Evolutionary conservation across 2,329 filamentous ascomycete species (phyloP).

Genomic region (Juglanconis sp.): DNA sequence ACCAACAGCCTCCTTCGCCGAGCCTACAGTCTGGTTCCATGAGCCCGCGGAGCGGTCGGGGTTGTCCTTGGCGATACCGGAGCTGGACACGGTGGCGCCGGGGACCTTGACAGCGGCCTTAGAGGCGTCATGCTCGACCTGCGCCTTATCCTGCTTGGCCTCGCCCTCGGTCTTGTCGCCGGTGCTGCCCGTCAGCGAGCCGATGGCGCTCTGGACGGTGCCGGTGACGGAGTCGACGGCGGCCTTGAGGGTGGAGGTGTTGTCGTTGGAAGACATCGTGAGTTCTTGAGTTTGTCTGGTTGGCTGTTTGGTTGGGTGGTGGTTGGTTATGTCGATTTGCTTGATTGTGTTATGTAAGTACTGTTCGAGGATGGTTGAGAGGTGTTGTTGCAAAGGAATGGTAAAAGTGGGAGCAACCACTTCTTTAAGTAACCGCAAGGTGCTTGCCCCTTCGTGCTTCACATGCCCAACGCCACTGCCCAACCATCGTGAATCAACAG

Average conservation of each 20-base stretch:
- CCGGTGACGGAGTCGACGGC: slow-evolving; percentile 72
- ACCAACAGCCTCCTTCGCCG: slow-evolving; percentile 78
- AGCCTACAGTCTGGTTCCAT: slow-evolving; percentile 88
- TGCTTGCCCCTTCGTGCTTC: neutral
- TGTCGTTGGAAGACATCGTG: slow-evolving; percentile 40
- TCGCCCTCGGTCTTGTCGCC: slow-evolving; percentile 65
- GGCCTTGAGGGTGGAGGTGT: slow-evolving; percentile 75
- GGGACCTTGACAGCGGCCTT: slow-evolving; percentile 74
- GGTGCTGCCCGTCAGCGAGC: slow-evolving; percentile 69
- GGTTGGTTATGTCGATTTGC: slow-evolving; percentile 21
- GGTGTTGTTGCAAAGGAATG: neutral
- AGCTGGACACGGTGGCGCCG: slow-evolving; percentile 66
- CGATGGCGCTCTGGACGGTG: slow-evolving; percentile 68
- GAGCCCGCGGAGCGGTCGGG: slow-evolving; percentile 67
- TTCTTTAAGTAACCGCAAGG: neutral
- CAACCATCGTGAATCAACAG: neutral
- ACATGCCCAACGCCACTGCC: neutral
- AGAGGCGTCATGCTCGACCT: slow-evolving; percentile 68
- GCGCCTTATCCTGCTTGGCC: slow-evolving; percentile 61
- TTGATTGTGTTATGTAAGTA: neutral
- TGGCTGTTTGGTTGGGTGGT: slow-evolving; percentile 20
- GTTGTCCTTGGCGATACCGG: slow-evolving; percentile 69
- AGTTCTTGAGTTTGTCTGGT: slow-evolving; percentile 20
- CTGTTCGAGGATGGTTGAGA: neutral
- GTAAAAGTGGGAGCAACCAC: neutral